Evolutionary conservation across 179 eudicot species (phyloP).

Genomic region (Drosera spatulata): DNA sequence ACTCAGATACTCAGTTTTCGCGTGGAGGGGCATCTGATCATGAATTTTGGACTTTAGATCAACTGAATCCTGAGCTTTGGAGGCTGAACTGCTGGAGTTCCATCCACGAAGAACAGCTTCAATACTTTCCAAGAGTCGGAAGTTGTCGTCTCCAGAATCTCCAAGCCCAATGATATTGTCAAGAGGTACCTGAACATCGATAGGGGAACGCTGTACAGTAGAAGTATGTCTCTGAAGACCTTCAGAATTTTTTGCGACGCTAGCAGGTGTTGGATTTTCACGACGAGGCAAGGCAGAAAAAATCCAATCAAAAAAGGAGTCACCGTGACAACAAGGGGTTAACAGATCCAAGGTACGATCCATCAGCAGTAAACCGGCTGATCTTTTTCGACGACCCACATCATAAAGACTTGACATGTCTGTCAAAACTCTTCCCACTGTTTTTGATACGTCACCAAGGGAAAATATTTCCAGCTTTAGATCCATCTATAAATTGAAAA

Average conservation of each 20-base stretch:
- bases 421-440: constrained; percentile 79
- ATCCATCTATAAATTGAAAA: constrained; percentile 69
- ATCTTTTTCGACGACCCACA: constrained; percentile 89
- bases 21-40: constrained; percentile 19
- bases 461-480: constrained; percentile 91
- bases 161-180: constrained; percentile 28
- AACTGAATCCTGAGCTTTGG: constrained; percentile 32
- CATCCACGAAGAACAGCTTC: constrained; percentile 76
- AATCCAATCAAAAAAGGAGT: constrained; percentile 79
- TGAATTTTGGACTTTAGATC: constrained; percentile 32
- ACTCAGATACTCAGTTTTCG: constrained; percentile 26
- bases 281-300: constrained; percentile 70
- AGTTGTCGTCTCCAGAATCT: constrained; percentile 28
- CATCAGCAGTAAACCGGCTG: constrained; percentile 76
- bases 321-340: constrained; percentile 87
- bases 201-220: constrained; percentile 49
- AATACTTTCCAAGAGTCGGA: constrained; percentile 44
- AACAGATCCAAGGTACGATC: constrained; percentile 95
- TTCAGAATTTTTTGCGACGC: constrained; percentile 35
- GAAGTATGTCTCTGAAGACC: constrained; percentile 31
- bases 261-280: constrained; percentile 25
- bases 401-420: constrained; percentile 99
- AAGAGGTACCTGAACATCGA: constrained; percentile 73
- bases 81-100: constrained; percentile 40
- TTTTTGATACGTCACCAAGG: constrained; percentile 81